These are phyloP conservation scores for Irpex sp. DNA, from an alignment of 1,284 basidiomycete genomes.

Conservation along the genomic window DNA sequence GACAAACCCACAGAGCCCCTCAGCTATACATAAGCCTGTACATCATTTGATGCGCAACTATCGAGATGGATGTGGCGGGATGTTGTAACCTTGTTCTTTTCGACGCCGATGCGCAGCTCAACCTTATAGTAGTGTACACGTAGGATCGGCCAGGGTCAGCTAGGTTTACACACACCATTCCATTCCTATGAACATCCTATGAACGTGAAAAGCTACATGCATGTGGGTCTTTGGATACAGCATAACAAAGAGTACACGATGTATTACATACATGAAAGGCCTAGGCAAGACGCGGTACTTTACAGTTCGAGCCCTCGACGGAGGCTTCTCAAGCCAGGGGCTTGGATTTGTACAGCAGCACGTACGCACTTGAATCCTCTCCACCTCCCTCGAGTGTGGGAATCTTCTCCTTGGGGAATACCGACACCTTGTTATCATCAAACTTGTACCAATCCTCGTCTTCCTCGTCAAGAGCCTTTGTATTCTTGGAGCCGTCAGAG, in stretches of 20 bases:
- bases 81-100: too few relatives aligned
- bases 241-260: neutral
- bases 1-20: neutral
- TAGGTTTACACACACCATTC: neutral
- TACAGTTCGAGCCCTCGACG: too few relatives aligned
- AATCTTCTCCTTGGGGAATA: conserved; percentile 82
- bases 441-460: conserved; percentile 89
- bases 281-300: neutral
- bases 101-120: too few relatives aligned
- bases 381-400: conserved; percentile 84
- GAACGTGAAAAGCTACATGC: neutral
- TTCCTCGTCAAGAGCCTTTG: conserved; percentile 37
- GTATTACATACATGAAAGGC: neutral
- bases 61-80: neutral
- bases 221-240: neutral
- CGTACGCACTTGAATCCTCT: conserved; percentile 82
- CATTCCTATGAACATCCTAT: neutral
- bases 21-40: neutral
- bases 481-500: conserved; percentile 6
- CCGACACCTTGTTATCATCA: conserved; percentile 87
- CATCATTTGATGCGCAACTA: neutral
- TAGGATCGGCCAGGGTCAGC: too few relatives aligned
- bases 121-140: too few relatives aligned
- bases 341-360: conserved; percentile 76
- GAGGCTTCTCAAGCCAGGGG: conserved; percentile 26